A percentile compares a stretch with the other conserved stretches of the same genome.
Conservation (phyloP, 805 yeast species). For the Alloascoidea africana region DNA sequence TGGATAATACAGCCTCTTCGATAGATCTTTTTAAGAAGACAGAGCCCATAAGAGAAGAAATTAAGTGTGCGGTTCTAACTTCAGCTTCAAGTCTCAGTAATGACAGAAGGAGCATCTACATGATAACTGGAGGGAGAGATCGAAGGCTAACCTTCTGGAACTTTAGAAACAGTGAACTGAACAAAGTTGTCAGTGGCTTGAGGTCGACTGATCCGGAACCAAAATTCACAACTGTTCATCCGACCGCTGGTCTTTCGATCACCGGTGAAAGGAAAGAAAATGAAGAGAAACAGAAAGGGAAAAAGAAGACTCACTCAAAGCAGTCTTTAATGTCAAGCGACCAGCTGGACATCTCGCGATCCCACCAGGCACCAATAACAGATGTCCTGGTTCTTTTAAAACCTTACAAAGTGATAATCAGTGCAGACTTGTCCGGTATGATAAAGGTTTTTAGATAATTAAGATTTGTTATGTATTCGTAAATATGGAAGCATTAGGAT, state of each 20-base stretch:
- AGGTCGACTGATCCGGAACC: conserved; percentile 8
- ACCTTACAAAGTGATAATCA: conserved; percentile 46
- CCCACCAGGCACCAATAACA: conserved; percentile 35
- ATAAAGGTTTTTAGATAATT: conserved; percentile 42
- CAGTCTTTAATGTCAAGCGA: conserved; percentile 22
- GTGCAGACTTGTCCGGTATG: conserved; percentile 54
- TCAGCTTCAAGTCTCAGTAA: neutral
- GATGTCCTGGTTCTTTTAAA: conserved; percentile 28
- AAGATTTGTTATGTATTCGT: too few relatives aligned
- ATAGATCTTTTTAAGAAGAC: conserved; percentile 6
- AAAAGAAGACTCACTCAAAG: conserved; percentile 5
- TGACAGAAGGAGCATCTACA: conserved; percentile 8
- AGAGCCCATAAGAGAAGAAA: conserved; percentile 6
- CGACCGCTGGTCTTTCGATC: conserved; percentile 22
- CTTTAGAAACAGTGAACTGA: conserved; percentile 15
- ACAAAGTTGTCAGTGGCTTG: conserved; percentile 18
- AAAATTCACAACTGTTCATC: conserved; percentile 9
- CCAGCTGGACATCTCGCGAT: conserved; percentile 26
- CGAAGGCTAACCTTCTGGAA: conserved; percentile 21
- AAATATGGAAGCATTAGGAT: conserved; percentile 1
- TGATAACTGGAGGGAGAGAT: conserved; percentile 18
- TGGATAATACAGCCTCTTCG: conserved; percentile 12
- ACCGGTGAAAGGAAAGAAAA: conserved; percentile 22
- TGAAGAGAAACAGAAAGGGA: conserved; percentile 4
- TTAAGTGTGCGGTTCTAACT: conserved; percentile 6